These are phyloP conservation scores for Melastoma malabathricum DNA, from an alignment of 345 rosid species.

Conservation along the genomic window DNA sequence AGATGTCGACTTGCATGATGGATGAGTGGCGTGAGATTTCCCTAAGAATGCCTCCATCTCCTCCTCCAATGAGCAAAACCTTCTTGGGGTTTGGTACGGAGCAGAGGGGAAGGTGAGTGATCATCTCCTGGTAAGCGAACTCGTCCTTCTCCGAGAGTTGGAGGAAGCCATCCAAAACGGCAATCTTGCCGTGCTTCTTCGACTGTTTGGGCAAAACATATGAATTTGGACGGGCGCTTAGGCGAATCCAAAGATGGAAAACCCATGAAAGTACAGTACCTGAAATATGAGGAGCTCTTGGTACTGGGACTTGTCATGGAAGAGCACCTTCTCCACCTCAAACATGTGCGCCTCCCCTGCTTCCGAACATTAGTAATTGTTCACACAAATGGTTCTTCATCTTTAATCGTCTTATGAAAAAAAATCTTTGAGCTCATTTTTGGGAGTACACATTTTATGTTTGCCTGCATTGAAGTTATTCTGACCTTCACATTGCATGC, in stretches of 20 bases:
- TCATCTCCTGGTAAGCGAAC: conserved; percentile 44
- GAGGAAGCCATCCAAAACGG: conserved; percentile 30
- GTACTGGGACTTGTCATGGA: conserved; percentile 31
- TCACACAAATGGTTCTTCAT: too few relatives aligned
- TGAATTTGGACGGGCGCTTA: not conserved
- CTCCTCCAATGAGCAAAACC: conserved; percentile 41
- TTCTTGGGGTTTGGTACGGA: conserved; percentile 31
- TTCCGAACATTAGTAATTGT: too few relatives aligned
- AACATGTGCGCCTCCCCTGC: conserved; percentile 32
- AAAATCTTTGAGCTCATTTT: too few relatives aligned
- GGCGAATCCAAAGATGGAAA: not conserved
- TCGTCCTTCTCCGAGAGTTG: conserved; percentile 40
- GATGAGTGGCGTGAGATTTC: conserved; percentile 33
- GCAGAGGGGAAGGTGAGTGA: conserved; percentile 42
- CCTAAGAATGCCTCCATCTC: conserved; percentile 38
- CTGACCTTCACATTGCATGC: too few relatives aligned
- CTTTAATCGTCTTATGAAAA: too few relatives aligned
- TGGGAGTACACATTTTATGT: too few relatives aligned
- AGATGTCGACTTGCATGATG: conserved; percentile 29
- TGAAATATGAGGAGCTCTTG: conserved; percentile 35
- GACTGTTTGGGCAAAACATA: not conserved
- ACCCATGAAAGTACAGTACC: conserved; percentile 11
- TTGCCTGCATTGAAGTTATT: too few relatives aligned
- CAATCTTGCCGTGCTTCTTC: conserved; percentile 28
- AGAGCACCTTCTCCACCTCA: conserved; percentile 28